phyloP scores from a whole-genome alignment of 805 yeast genomes.

The Yarrowia alimentaria region DNA sequence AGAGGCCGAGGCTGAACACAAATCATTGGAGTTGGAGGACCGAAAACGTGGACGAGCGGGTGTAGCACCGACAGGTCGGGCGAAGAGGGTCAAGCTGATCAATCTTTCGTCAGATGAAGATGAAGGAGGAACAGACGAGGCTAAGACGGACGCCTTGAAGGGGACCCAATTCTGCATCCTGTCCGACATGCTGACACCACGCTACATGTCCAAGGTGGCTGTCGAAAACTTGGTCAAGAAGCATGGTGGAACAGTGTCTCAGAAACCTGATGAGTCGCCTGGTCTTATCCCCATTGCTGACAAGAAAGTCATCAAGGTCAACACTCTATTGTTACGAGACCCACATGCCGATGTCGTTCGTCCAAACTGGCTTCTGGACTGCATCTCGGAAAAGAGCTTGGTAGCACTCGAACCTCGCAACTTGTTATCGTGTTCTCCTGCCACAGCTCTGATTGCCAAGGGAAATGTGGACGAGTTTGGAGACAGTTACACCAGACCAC shows the following conservation, averaged over 20 bases:
- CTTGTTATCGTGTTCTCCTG: constrained; percentile 30
- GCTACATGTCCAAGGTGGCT: constrained; percentile 31
- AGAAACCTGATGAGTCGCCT: constrained; percentile 28
- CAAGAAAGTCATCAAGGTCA: constrained; percentile 39
- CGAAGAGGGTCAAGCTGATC: constrained; percentile 3
- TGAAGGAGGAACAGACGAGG: constrained; percentile 5
- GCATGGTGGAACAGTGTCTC: constrained; percentile 38
- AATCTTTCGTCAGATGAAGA: constrained; percentile 18
- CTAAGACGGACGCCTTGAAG: constrained; percentile 31
- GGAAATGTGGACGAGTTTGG: constrained; percentile 57
- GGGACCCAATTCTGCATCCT: constrained; percentile 34
- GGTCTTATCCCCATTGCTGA: constrained; percentile 34
- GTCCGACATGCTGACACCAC: constrained; percentile 35
- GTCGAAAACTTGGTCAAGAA: constrained; percentile 33
- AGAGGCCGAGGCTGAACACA: constrained; percentile 31
- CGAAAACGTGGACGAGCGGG: constrained; percentile 38
- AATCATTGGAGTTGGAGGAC: constrained; percentile 36
- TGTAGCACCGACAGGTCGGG: constrained; percentile 22
- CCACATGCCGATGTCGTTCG: constrained; percentile 52
- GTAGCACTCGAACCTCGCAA: constrained; percentile 57
- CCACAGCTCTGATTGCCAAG: constrained; percentile 35
- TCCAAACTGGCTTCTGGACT: constrained; percentile 73
- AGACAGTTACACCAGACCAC: constrained; percentile 50
- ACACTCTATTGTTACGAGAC: constrained; percentile 45
- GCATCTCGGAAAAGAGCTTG: constrained; percentile 46